These are phyloP conservation scores for Neofusicoccum umdonicola DNA, from an alignment of 2,329 filamentous ascomycete genomes.

Conservation along the genomic window DNA sequence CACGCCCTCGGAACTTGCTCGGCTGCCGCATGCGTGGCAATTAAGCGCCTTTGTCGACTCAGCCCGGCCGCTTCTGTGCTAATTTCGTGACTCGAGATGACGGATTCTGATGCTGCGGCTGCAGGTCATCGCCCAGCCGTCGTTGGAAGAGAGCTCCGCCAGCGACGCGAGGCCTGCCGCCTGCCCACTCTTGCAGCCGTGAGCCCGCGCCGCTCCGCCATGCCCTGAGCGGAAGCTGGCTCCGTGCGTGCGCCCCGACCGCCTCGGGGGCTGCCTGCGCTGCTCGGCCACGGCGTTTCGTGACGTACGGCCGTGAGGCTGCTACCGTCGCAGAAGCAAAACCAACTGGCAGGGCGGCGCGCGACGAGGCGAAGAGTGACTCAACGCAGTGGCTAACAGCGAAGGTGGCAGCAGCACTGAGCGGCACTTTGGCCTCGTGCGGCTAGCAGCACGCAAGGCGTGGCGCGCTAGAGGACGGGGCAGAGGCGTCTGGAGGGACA, in stretches of 20 bases:
- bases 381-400: conserved; percentile 10
- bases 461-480: conserved; percentile 7
- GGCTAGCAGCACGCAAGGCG: conserved; percentile 13
- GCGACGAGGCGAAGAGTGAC: not conserved
- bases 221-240: conserved; percentile 1
- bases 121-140: conserved; percentile 10
- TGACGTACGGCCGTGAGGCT: conserved; percentile 13
- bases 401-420: not conserved
- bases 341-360: not conserved
- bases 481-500: conserved; percentile 2
- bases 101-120: not conserved
- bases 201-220: conserved; percentile 11
- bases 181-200: conserved; percentile 2
- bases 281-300: not conserved
- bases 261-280: not conserved
- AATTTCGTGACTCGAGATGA: not conserved
- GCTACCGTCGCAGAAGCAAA: conserved; percentile 1
- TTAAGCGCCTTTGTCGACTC: conserved; percentile 1
- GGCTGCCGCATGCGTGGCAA: conserved; percentile 7
- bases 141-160: conserved; percentile 4
- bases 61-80: not conserved
- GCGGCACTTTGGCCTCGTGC: conserved; percentile 18
- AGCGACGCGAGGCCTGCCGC: not conserved
- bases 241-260: not conserved
- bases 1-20: not conserved